A percentile compares a stretch with the other conserved stretches of the same genome.
phyloP scores from a whole-genome alignment of 2,329 filamentous ascomycete species.

The Atkinsonella texensis region DNA sequence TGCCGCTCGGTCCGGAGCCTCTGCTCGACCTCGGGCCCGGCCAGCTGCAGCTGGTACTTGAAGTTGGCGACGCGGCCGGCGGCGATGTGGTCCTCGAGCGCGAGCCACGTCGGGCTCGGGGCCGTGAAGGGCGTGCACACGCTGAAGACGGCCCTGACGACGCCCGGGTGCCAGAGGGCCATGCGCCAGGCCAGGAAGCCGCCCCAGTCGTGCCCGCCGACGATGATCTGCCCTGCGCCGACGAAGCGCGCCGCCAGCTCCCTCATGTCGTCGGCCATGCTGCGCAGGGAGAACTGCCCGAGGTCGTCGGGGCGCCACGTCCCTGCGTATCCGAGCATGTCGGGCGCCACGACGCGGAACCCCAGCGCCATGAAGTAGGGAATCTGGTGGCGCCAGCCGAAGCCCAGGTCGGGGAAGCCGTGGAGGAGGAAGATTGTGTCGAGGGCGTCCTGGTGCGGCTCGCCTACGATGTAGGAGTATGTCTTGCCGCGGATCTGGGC shows the following conservation, averaged over 20 bases:
- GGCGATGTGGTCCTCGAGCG: slow-evolving; percentile 48
- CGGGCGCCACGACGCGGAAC: slow-evolving; percentile 69
- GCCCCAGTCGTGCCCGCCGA: slow-evolving; percentile 93
- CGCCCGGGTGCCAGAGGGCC: slow-evolving; percentile 58
- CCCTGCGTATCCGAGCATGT: slow-evolving; percentile 76
- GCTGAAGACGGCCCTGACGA: slow-evolving; percentile 64
- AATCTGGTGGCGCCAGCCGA: slow-evolving; percentile 86
- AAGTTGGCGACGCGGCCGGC: slow-evolving; percentile 52
- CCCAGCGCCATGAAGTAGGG: slow-evolving; percentile 60
- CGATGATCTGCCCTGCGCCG: slow-evolving; percentile 47
- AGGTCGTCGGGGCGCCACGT: slow-evolving; percentile 56
- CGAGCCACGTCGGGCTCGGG: slow-evolving; percentile 39
- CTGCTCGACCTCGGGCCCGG: slow-evolving; percentile 52
- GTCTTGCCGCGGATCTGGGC: slow-evolving; percentile 54
- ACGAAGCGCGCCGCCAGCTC: slow-evolving; percentile 50
- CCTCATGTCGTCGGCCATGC: slow-evolving; percentile 61
- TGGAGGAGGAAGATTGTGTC: slow-evolving; percentile 48
- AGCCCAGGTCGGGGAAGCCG: slow-evolving; percentile 72
- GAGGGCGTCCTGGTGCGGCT: slow-evolving; percentile 30
- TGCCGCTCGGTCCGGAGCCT: slow-evolving; percentile 44
- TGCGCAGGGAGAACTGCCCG: slow-evolving; percentile 57
- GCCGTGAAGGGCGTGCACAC: slow-evolving; percentile 65
- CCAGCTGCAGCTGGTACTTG: slow-evolving; percentile 73
- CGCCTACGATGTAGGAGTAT: slow-evolving; percentile 53
- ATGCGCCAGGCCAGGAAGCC: slow-evolving; percentile 65